phyloP scores from a whole-genome alignment of 768 basidiomycete species.

The Cyathus striatus region DNA sequence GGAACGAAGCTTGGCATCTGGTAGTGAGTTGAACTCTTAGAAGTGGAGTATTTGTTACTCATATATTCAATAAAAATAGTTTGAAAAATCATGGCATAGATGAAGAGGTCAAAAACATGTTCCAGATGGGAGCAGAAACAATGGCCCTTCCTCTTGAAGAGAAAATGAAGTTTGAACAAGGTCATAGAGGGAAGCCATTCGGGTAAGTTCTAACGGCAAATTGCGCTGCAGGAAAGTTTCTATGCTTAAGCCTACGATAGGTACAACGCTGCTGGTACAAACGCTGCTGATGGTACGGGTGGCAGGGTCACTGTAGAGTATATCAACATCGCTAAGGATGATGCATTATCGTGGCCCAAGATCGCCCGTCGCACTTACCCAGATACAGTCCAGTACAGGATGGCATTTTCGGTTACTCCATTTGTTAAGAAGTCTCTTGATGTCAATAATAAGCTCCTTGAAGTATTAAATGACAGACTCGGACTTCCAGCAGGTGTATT shows the following conservation, averaged over 20 bases:
- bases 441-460: conserved; percentile 47
- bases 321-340: conserved; percentile 66
- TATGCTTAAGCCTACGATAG: conserved; percentile 18
- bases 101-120: conserved; percentile 44
- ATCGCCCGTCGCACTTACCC: conserved; percentile 56
- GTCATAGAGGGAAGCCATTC: conserved; percentile 34
- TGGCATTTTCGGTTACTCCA: conserved; percentile 43
- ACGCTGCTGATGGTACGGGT: conserved; percentile 57
- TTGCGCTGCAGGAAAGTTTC: not conserved
- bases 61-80: conserved; percentile 17
- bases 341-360: conserved; percentile 55
- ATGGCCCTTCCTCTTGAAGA: conserved; percentile 51
- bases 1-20: conserved; percentile 60
- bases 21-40: conserved; percentile 44
- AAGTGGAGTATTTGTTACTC: not conserved
- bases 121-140: conserved; percentile 48
- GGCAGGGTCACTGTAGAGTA: conserved; percentile 55
- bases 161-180: conserved; percentile 55
- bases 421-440: conserved; percentile 56
- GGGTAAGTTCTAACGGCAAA: conserved; percentile 21
- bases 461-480: conserved; percentile 52
- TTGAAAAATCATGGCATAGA: conserved; percentile 54
- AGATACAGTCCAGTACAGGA: conserved; percentile 39
- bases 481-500: conserved; percentile 48
- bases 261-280: conserved; percentile 62